Conservation (phyloP, 208 protist species). For the Tritrichomonas foetus region DNA sequence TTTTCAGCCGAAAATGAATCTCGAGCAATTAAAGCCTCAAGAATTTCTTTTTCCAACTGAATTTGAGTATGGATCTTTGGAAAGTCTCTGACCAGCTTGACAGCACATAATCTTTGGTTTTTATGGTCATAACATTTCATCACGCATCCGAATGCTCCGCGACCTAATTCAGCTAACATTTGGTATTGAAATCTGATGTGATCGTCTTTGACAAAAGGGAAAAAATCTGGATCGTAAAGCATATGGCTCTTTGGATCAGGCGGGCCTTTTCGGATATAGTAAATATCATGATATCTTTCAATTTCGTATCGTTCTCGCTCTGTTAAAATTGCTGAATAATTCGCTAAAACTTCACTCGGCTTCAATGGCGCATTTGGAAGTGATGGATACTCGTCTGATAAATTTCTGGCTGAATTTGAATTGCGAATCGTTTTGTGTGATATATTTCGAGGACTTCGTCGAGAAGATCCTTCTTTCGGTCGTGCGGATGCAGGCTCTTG, state of each 20-base stretch:
- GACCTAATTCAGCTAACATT: neutral
- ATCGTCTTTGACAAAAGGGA: neutral
- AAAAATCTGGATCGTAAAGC: constrained; percentile 4
- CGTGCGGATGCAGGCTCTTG: too few relatives aligned
- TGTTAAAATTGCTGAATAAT: neutral
- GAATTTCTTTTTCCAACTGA: neutral
- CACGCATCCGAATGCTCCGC: neutral
- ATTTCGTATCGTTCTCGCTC: neutral
- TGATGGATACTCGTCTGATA: neutral
- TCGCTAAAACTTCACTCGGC: neutral
- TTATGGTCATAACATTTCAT: constrained; percentile 19
- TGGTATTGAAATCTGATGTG: neutral
- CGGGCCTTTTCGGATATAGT: neutral
- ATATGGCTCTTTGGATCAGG: neutral
- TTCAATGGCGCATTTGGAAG: neutral
- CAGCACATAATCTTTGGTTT: neutral
- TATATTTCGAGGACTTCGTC: too few relatives aligned
- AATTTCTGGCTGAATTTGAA: too few relatives aligned
- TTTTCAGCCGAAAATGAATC: neutral
- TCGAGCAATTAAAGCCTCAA: neutral
- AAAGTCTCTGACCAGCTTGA: neutral
- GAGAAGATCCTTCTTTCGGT: too few relatives aligned
- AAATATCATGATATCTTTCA: neutral
- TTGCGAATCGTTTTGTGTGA: too few relatives aligned
- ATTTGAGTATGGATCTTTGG: neutral